A percentile compares a stretch with the other conserved stretches of the same genome.
Conservation (phyloP, 2,329 filamentous ascomycete species). For the Penicillium sp. region DNA sequence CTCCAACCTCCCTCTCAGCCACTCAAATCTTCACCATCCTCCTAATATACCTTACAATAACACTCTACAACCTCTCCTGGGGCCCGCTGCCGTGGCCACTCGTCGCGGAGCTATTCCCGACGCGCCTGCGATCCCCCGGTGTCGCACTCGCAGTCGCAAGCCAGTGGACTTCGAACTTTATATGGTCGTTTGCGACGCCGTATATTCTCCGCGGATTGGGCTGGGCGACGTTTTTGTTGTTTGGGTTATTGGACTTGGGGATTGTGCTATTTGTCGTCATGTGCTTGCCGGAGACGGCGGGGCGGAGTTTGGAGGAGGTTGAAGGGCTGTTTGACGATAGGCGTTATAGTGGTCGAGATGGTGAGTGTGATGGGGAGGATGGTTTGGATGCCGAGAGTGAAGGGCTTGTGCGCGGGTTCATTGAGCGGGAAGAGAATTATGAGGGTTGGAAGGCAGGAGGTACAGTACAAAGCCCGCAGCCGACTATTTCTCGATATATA, state of each 20-base stretch:
- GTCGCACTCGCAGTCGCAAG: conserved; percentile 45
- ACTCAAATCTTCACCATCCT: conserved; percentile 57
- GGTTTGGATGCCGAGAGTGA: neutral
- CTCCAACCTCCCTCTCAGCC: conserved; percentile 45
- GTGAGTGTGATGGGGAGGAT: neutral
- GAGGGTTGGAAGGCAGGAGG: neutral
- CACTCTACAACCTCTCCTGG: conserved; percentile 51
- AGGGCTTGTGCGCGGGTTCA: conserved; percentile 1
- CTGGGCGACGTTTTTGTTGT: conserved; percentile 53
- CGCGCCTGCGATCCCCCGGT: conserved; percentile 45
- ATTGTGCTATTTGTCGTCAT: conserved; percentile 56
- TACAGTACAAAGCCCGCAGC: neutral
- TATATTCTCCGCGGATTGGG: conserved; percentile 53
- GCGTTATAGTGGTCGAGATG: neutral
- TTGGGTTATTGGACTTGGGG: conserved; percentile 50
- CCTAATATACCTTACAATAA: conserved; percentile 61
- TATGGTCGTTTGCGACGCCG: conserved; percentile 48
- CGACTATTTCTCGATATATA: neutral
- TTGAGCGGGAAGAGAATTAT: neutral
- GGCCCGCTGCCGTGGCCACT: conserved; percentile 48
- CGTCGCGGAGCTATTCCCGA: conserved; percentile 44
- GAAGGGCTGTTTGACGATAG: conserved; percentile 56
- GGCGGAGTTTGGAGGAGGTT: conserved; percentile 60
- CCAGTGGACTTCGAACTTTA: conserved; percentile 49
- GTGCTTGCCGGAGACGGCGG: conserved; percentile 61